Base-by-base conservation (phyloP, 371 early-diverging fungal species). In the Mortierella sp. region DNA sequence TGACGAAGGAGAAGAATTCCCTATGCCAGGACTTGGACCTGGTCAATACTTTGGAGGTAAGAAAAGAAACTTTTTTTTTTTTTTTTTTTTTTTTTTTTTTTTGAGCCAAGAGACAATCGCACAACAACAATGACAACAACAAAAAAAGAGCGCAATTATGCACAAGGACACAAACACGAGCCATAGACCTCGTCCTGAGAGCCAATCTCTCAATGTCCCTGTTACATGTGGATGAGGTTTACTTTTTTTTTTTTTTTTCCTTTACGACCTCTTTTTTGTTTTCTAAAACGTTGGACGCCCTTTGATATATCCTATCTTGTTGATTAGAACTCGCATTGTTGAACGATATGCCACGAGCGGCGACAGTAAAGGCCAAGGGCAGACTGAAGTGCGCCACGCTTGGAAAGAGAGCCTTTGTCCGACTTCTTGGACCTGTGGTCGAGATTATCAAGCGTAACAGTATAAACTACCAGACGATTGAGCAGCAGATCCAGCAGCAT, bases 31-130 rank as follows among this genome's bases (percentile, higher is more conserved):
- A 16, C 72, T 93, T 66, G 84, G 85, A 43, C 91, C 93, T 84
- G 98, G 98, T 45, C 92, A 90, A 56, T 97, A 97, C 81, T 97
- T 97, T 89, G 98, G 98, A 83, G 95, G 93, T 92, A 81, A 68
- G 74, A 37, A 37, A 3, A 37, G 9, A 9, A 37, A 37, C 64
- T 25, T 43, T 12, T 30, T 19, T 6, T 66, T n/a, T 45, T 46
- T 44, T 53, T n/a, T 21, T 37, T 37, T 5, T 19, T 6, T 66
- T n/a, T 45, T 46, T 44, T 53, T n/a, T 21, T 37, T 37, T 5
- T 37, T 37, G 37, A 37, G 37, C 29, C 37, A 44, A 56, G 19
- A 48, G 45, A 6, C 59, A 55, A 52, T 21, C 12, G 37, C 37
- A 37, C 37, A 37, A 37, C 37, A 9, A 37, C 37, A 37, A 5